These are phyloP conservation scores for Auriscalpium orientale DNA, from an alignment of 768 basidiomycete species.

Conservation along the genomic window DNA sequence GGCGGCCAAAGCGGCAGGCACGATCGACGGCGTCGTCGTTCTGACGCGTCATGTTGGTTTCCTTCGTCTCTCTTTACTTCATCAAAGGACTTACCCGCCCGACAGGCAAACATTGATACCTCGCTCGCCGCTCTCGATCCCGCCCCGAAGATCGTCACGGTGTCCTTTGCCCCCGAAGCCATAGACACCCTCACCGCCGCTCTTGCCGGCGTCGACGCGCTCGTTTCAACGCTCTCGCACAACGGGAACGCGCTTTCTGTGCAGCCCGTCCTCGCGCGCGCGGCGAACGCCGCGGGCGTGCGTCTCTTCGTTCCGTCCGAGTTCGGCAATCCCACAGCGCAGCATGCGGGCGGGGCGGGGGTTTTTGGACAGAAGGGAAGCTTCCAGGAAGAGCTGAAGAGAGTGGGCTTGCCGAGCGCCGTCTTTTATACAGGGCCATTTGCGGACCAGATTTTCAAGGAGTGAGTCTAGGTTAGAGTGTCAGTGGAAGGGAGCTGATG, in stretches of 20 bases:
- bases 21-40: conserved; percentile 3
- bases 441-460: conserved; percentile 3
- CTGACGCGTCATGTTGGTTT: conserved; percentile 7
- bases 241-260: neutral
- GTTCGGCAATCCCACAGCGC: conserved; percentile 18
- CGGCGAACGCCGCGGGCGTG: conserved; percentile 20
- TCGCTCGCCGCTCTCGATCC: neutral
- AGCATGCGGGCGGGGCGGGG: neutral
- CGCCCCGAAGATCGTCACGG: conserved; percentile 3
- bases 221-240: conserved; percentile 8
- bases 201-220: conserved; percentile 6
- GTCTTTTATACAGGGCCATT: conserved; percentile 14
- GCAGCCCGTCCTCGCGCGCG: conserved; percentile 15
- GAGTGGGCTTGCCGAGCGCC: conserved; percentile 6
- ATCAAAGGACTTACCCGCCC: neutral
- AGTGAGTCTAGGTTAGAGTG: neutral
- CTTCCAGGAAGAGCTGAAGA: conserved; percentile 3
- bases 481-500: neutral
- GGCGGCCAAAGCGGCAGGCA: conserved; percentile 4
- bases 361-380: neutral
- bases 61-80: neutral
- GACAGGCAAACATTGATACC: neutral
- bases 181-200: neutral
- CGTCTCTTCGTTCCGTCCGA: conserved; percentile 26
- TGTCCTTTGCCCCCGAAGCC: conserved; percentile 10